Base-by-base conservation (phyloP, 2,329 filamentous ascomycete genomes). In the Zasmidium cellare region DNA sequence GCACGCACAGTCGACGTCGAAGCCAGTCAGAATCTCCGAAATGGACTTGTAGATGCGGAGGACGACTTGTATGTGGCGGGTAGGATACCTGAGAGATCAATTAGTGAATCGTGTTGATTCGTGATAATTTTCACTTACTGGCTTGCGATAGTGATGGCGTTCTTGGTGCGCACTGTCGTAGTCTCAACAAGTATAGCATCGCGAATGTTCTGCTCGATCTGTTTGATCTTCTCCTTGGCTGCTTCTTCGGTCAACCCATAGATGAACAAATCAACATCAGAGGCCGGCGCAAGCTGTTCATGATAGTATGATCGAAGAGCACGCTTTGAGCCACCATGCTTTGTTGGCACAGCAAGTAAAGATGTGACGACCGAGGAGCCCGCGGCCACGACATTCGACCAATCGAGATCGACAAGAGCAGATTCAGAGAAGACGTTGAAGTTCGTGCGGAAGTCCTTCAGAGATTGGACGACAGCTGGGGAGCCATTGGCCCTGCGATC, bases 1-100 rank as follows among this genome's bases (percentile, higher is more conserved):
- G 60, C 90, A 90, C 0, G 90, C 88, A 70, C 88, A 92, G 70
- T 94, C 91, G 50, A 96, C 91, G 66, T 96, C 91, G 66, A 96
- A 96, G 0, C 91, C 91, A 2, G 91, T 91, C 22, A 96, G 80
- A 35, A 96, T 92, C 71, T 96, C 90, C 1, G 89, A 88, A 47
- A 96, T 77, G 0, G 87, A 92, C 68, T 91, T 90, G 78, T 96
- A 96, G 38, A 94, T 85, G 35, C 91, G 87, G 25, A 96, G 80
- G 20, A 96, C 91, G 66, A 96, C 91, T 80, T 93, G 90, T 2
- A 96, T 82, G 70, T 96, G 91, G 1, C 91, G 86, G 35, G 86
- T 91, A 0, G 91, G 91, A 41, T 67, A 65, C 25, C 59, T 61
- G 19, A 2, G 2, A 6, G 16, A 31, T 57, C 18, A 57, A 46